Evolutionary conservation across 2,329 filamentous ascomycete species (phyloP), one percentile per base, ranked within the genome.

Genomic region (Microsporum canis): DNA sequence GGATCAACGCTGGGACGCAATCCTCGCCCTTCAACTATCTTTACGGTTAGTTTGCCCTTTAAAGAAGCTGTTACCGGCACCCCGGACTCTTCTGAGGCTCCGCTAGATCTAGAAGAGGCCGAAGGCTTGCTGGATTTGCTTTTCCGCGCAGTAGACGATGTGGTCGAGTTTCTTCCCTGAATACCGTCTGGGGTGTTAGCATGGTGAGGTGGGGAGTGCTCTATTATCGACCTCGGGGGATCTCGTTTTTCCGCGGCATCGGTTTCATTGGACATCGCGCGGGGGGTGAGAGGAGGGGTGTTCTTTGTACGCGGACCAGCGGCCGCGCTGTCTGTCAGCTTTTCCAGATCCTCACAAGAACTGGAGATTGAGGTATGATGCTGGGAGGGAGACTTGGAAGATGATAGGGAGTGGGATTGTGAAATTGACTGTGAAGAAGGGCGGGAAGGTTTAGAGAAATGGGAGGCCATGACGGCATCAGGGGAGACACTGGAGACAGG

Each of bases 1-100:
- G 94, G 94, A 69, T 96, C 89, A 62, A 86, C 84, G 71, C 90
- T 90, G 62, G 86, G 89, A 63, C 88, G 83, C 59, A 99, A 77
- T 7, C 89, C 89, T 68, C 90, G 83, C 56, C 88, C 94, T 73
- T 96, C 90, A 58, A 86, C 81, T 60, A 99, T 94, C 71, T 89
- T 91, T 68, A 99, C 89, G 38, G 87, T 88, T 61, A 99, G 80
- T 74, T 94, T 96, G 62, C 94, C 94, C 73, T 89, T 92, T 27
- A 89, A 81, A 27, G 85, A 79, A 7, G 86, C 85, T 3, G 47
- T 34, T 3, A 88, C 84, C 31, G 88, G 84, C 5, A 85, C 82
- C 27, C 82, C 83, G 45, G 77, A 56, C 3, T 43, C 64, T 55
- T 65, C 65, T 63, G 64, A 58, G 39, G 64, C 65, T 60, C 68